phyloP scores from a whole-genome alignment of 2,329 filamentous ascomycete species.

The Colletotrichum cuscutae region DNA sequence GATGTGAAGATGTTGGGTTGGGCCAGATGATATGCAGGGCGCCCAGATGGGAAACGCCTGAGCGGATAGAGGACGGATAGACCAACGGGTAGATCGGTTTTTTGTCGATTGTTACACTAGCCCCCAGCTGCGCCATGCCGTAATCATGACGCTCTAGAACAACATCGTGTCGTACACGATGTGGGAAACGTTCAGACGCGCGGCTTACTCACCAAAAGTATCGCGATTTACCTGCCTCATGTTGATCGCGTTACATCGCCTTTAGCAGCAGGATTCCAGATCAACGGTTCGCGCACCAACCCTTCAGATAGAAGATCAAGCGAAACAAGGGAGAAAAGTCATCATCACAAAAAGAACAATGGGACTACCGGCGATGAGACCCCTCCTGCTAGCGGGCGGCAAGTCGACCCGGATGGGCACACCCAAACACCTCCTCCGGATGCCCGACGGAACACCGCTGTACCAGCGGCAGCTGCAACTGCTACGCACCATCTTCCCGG shows the following conservation, averaged over 20 bases:
- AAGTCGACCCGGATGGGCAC: constrained; percentile 44
- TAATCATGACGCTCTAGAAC: constrained; percentile 29
- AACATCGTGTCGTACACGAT: background rate
- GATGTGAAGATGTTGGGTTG: background rate
- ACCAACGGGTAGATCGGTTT: background rate
- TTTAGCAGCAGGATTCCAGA: background rate
- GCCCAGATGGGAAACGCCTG: background rate
- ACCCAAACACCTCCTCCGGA: constrained; percentile 44
- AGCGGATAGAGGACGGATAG: background rate
- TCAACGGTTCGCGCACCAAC: no score
- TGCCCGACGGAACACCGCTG: constrained; percentile 40
- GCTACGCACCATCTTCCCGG: constrained; percentile 39
- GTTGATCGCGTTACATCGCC: background rate
- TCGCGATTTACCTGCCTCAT: background rate
- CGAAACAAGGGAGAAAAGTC: background rate
- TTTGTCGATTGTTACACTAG: background rate
- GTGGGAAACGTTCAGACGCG: background rate
- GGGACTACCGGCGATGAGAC: constrained; percentile 35
- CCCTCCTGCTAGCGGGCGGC: constrained; percentile 46
- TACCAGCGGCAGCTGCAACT: constrained; percentile 41
- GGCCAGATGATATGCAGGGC: background rate
- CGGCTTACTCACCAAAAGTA: background rate
- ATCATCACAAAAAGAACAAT: background rate
- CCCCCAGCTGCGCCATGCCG: constrained; percentile 2
- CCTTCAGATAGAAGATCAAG: background rate